Evolutionary conservation across 345 rosid species (phyloP).

Genomic region (Brassica incana): DNA sequence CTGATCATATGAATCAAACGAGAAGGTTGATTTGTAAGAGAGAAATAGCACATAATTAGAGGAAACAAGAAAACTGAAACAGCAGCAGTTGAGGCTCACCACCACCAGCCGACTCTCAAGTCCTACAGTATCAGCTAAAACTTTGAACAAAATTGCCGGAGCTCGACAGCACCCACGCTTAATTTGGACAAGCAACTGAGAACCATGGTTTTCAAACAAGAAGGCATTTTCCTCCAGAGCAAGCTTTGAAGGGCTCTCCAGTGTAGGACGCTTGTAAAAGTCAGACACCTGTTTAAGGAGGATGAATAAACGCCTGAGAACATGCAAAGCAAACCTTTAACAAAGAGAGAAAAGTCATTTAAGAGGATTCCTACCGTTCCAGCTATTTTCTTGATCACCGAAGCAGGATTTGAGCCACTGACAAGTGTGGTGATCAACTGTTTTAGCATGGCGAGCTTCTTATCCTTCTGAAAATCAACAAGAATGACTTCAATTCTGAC

Average conservation of each 20-base stretch:
- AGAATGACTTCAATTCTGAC: slow-evolving; percentile 74
- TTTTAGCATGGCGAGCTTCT: slow-evolving; percentile 86
- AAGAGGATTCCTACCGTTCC: slow-evolving; percentile 61
- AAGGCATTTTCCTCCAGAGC: slow-evolving; percentile 65
- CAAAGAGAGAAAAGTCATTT: slow-evolving; percentile 15
- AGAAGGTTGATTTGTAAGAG: background rate
- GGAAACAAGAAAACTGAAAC: background rate
- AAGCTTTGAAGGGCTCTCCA: slow-evolving; percentile 90
- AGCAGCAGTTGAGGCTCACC: slow-evolving; percentile 60
- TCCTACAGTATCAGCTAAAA: slow-evolving; percentile 90
- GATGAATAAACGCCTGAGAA: background rate
- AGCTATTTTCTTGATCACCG: slow-evolving; percentile 89
- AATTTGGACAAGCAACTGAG: slow-evolving; percentile 94
- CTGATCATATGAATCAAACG: slow-evolving; percentile 44
- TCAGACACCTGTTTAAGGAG: slow-evolving; percentile 66
- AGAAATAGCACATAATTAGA: background rate
- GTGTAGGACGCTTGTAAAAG: slow-evolving; percentile 72
- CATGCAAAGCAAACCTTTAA: background rate
- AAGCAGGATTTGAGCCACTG: slow-evolving; percentile 80
- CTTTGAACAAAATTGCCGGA: slow-evolving; percentile 92
- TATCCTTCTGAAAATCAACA: slow-evolving; percentile 85
- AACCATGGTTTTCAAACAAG: slow-evolving; percentile 68
- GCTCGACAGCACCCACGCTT: slow-evolving; percentile 90
- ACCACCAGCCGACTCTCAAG: slow-evolving; percentile 88
- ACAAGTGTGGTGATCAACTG: slow-evolving; percentile 74